A percentile compares a stretch with the other conserved stretches of the same genome.
Conservation (phyloP, 257 asterid species). For the Jasminum sambac region DNA sequence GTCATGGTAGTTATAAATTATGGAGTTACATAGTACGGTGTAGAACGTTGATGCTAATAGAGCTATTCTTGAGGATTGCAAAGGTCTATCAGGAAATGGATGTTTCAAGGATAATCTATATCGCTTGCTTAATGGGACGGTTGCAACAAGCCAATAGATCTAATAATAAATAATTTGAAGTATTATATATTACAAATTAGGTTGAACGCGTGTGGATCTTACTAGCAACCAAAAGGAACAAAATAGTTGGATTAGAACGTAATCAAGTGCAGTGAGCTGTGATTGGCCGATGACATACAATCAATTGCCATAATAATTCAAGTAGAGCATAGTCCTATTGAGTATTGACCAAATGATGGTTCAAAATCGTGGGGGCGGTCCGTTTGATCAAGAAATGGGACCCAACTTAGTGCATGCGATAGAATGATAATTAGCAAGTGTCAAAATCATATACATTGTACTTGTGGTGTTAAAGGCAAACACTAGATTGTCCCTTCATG, state of each 20-base stretch:
- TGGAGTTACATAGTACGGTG: too few relatives aligned
- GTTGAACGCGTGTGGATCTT: too few relatives aligned
- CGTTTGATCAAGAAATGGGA: neutral
- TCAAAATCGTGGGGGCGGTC: neutral
- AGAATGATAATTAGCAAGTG: neutral
- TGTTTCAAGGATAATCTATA: too few relatives aligned
- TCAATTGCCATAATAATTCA: neutral
- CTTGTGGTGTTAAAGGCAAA: slow-evolving; percentile 2
- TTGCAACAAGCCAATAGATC: too few relatives aligned
- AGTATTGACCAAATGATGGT: neutral
- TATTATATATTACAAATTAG: too few relatives aligned
- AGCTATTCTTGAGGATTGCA: too few relatives aligned
- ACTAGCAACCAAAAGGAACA: neutral
- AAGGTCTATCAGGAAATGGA: too few relatives aligned
- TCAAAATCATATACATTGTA: neutral
- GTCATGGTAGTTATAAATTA: too few relatives aligned
- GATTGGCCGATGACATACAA: slow-evolving; percentile 3
- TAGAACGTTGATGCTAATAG: too few relatives aligned
- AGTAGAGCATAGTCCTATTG: neutral
- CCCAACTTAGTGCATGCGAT: slow-evolving; percentile 6
- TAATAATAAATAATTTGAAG: too few relatives aligned
- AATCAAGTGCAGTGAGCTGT: neutral
- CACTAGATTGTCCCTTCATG: neutral
- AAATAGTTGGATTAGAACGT: neutral
- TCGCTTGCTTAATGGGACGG: too few relatives aligned